Conservation (phyloP, 106 monocot species). For the Dioscorea dumetorum region DNA sequence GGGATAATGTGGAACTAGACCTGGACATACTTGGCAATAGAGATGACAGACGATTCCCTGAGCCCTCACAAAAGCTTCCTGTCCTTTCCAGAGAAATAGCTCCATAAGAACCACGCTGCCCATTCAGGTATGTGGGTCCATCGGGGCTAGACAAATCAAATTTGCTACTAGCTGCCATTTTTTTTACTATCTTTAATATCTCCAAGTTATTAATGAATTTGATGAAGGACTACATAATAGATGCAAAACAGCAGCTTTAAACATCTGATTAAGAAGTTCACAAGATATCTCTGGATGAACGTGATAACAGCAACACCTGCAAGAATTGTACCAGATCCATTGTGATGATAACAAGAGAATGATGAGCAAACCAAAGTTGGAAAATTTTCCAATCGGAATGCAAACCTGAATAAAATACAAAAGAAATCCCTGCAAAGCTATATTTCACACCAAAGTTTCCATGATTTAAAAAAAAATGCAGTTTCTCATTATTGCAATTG, state of each 20-base stretch:
- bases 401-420: too few relatives aligned
- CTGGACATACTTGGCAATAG: conserved; percentile 22
- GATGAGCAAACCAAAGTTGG: too few relatives aligned
- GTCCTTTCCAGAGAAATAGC: conserved; percentile 31
- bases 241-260: conserved; percentile 6
- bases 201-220: not conserved
- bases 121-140: conserved; percentile 18
- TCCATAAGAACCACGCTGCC: conserved; percentile 27
- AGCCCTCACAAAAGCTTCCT: conserved; percentile 44
- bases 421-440: too few relatives aligned
- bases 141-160: conserved; percentile 47
- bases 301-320: not conserved
- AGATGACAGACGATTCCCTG: conserved; percentile 21
- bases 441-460: too few relatives aligned
- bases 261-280: not conserved
- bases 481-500: too few relatives aligned
- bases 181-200: not conserved
- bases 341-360: too few relatives aligned
- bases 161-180: conserved; percentile 44
- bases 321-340: not conserved
- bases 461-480: too few relatives aligned
- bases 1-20: conserved; percentile 10
- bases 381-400: too few relatives aligned
- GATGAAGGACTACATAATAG: not conserved
- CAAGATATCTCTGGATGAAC: not conserved